Percentiles rank a stretch among this genome's conserved stretches.
phyloP scores from a whole-genome alignment of 495 filamentous ascomycete genomes.

The Tuber calosporum region DNA sequence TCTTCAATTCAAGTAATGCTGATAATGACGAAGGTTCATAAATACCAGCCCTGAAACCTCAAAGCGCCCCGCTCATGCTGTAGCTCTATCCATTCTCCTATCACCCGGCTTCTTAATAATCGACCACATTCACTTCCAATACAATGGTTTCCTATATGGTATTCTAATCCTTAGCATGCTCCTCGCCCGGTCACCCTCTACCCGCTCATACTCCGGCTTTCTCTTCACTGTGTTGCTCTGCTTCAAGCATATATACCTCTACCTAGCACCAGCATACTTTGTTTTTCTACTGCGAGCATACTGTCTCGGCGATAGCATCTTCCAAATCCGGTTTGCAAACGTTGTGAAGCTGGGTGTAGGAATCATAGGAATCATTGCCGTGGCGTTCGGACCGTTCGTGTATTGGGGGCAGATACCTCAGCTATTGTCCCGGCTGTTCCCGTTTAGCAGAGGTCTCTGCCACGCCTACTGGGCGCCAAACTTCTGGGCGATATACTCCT shows the following conservation, averaged over 20 bases:
- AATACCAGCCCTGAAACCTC: constrained; percentile 56
- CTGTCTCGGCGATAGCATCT: constrained; percentile 74
- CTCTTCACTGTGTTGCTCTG: constrained; percentile 79
- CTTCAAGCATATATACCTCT: constrained; percentile 97
- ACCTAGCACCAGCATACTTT: constrained; percentile 93
- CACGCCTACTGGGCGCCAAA: constrained; percentile 99
- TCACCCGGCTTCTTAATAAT: constrained; percentile 93
- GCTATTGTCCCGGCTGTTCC: constrained; percentile 75
- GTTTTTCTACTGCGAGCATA: constrained; percentile 81
- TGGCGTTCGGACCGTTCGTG: constrained; percentile 86
- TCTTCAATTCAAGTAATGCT: constrained; percentile 1
- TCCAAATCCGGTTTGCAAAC: constrained; percentile 70
- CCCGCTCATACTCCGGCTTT: constrained; percentile 68
- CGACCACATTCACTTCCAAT: constrained; percentile 98
- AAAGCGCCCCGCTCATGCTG: constrained; percentile 75
- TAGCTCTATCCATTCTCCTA: constrained; percentile 80
- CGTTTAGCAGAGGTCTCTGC: constrained; percentile 85
- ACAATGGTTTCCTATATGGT: constrained; percentile 95
- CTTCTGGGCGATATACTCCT: constrained; percentile 94
- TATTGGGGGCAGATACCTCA: constrained; percentile 83
- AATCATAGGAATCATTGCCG: constrained; percentile 62
- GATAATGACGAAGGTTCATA: constrained; percentile 53
- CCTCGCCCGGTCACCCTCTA: constrained; percentile 66
- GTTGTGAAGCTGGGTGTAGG: constrained; percentile 70
- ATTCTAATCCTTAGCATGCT: constrained; percentile 78